A percentile compares a stretch with the other conserved stretches of the same genome.
phyloP scores from a whole-genome alignment of 352 stramenopile genomes.

The Pythium sukuiense region DNA sequence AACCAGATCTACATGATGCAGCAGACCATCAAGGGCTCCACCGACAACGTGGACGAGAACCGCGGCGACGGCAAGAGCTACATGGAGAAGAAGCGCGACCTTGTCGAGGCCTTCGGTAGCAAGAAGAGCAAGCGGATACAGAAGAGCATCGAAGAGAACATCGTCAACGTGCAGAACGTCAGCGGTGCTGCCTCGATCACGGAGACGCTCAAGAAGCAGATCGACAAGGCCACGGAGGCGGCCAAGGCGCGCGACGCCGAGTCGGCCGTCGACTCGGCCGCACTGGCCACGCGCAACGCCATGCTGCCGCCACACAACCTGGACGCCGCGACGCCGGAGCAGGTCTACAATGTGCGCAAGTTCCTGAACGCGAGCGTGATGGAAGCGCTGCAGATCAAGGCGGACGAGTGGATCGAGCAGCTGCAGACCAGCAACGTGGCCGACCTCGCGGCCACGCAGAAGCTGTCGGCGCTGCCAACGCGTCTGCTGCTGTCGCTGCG shows the following conservation, averaged over 20 bases:
- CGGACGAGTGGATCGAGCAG: constrained; percentile 66
- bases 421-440: constrained; percentile 53
- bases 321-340: constrained; percentile 71
- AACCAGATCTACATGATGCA: constrained; percentile 87
- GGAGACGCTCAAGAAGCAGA: constrained; percentile 77
- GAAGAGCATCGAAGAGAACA: constrained; percentile 79
- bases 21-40: constrained; percentile 70
- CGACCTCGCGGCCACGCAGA: constrained; percentile 52
- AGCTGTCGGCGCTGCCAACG: constrained; percentile 50
- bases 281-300: constrained; percentile 61
- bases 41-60: constrained; percentile 70
- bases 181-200: constrained; percentile 64
- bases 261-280: constrained; percentile 55
- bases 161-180: constrained; percentile 78
- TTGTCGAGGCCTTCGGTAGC: constrained; percentile 77
- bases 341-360: constrained; percentile 78
- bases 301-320: constrained; percentile 72
- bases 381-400: constrained; percentile 77
- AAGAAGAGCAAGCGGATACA: constrained; percentile 88
- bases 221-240: constrained; percentile 53
- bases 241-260: constrained; percentile 49
- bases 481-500: constrained; percentile 67
- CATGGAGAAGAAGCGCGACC: constrained; percentile 68
- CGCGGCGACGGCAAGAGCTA: constrained; percentile 55
- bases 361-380: constrained; percentile 71